A percentile compares a stretch with the other conserved stretches of the same genome.
Evolutionary conservation across 495 filamentous ascomycete species (phyloP).

Genomic region (Schizothecium vesticola): DNA sequence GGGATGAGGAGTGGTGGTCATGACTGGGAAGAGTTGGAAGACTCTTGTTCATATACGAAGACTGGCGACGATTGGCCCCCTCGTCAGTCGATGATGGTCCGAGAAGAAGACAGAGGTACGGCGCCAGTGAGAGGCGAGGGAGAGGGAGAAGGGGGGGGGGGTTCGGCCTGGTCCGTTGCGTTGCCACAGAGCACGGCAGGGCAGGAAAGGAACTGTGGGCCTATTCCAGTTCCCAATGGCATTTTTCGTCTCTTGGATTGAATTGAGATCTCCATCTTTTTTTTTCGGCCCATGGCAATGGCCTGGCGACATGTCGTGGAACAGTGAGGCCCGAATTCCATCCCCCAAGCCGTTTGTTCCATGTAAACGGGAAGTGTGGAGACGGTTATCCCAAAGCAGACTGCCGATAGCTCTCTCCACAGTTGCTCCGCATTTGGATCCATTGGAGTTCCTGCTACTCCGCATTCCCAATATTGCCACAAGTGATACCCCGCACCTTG

Average conservation of each 20-base stretch:
- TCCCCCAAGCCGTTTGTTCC: background rate
- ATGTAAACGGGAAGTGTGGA: background rate
- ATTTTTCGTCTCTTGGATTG: background rate
- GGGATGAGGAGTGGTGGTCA: background rate
- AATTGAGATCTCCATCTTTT: background rate
- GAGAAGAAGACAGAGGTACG: background rate
- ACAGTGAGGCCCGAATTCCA: background rate
- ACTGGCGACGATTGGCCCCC: background rate
- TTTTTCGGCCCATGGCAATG: background rate
- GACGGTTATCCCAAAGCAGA: slow-evolving; percentile 2
- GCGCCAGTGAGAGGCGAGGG: background rate
- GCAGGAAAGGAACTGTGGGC: background rate
- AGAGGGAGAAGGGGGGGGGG: background rate
- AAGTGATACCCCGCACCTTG: background rate
- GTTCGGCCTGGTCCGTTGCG: background rate
- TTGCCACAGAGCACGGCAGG: background rate
- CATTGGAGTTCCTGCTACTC: background rate
- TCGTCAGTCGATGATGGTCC: background rate
- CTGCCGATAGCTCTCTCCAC: background rate
- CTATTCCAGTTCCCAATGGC: background rate
- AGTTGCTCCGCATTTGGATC: background rate
- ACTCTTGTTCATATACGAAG: background rate
- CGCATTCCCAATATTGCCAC: no score
- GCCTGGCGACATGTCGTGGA: background rate
- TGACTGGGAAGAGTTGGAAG: background rate